Base-by-base conservation (phyloP, 129 eudicot species). In the Rutidosis leptorrhynchoides region DNA sequence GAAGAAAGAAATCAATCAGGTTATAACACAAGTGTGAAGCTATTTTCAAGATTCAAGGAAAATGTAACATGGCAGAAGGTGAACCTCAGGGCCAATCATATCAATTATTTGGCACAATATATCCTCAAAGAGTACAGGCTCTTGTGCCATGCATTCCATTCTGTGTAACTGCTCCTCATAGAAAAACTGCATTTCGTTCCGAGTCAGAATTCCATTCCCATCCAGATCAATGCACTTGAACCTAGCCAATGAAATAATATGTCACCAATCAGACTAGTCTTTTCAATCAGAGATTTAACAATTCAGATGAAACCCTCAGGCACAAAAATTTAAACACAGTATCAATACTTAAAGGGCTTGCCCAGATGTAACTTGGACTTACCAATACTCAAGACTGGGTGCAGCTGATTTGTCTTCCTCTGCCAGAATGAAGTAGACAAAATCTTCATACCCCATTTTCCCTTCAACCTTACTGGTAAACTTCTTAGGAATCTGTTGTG, bases 101-200 rank as follows among this genome's bases (percentile, higher is more conserved):
- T 93, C 99, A 57, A 93, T 85, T 7, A 93, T 93, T 77, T 93
- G 99, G 74, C 99, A 93, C 58, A 93, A 86, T 22, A 93, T 93
- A 66, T 93, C 99, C 77, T 93, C 96, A 73, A 93, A 89, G 54
- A 86, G 96, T 21, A 93, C 99, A 67, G 95, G 95, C 72, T 93
- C 99, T 77, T 93, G 99, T 37, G 96, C 95, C 96, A 93, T 93
- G 71, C 99, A 93, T 78, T 93, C 99, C 99, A 93, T 93, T 65
- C 99, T 77, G 77, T 93, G 99, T 88, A 93, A 80, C 83, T 93
- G 99, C 75, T 93, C 99, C 72, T 93, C 99, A 20, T 93, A 93
- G 58, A 85, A 93, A 74, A 88, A 89, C 62, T 93, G 99, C 90
- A 93, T 80, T 64, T 93, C 99, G 30, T 93, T 93, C 78, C 95